Evolutionary conservation across 169 alveolate genomes (phyloP).

Genomic region (Cryptosporidium sp.): DNA sequence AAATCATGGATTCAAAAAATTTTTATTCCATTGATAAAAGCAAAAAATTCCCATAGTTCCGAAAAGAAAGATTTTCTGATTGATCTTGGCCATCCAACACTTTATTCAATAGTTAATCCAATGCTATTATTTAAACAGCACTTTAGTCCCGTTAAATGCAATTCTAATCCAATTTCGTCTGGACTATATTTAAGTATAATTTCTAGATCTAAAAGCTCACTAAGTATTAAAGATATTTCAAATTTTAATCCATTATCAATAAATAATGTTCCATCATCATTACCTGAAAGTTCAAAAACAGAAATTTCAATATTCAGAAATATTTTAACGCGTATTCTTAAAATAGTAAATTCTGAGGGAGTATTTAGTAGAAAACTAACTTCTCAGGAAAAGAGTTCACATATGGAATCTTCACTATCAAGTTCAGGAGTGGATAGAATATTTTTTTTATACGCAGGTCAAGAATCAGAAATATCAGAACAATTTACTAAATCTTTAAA

Average conservation of each 20-base stretch:
- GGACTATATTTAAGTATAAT: constrained; percentile 20
- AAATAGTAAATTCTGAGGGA: background rate
- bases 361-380: background rate
- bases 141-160: constrained; percentile 36
- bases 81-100: constrained; percentile 37
- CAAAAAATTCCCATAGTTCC: background rate
- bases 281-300: background rate
- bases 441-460: constrained; percentile 55
- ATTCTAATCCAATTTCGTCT: constrained; percentile 44
- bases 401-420: constrained; percentile 23
- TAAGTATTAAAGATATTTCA: constrained; percentile 25
- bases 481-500: constrained; percentile 34
- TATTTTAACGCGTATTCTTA: background rate
- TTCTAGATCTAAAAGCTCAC: constrained; percentile 16
- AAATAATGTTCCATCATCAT: background rate
- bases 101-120: constrained; percentile 50
- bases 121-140: constrained; percentile 46
- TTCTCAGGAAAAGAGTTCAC: background rate
- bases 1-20: constrained; percentile 54
- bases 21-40: constrained; percentile 33
- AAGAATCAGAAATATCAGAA: constrained; percentile 17
- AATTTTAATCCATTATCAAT: constrained; percentile 22
- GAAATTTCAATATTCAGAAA: background rate
- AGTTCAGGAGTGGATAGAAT: constrained; percentile 41
- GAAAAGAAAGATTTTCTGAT: constrained; percentile 6